A percentile compares a stretch with the other conserved stretches of the same genome.
Conservation (phyloP, 371 early-diverging fungal species). For the Mucor racemosus region DNA sequence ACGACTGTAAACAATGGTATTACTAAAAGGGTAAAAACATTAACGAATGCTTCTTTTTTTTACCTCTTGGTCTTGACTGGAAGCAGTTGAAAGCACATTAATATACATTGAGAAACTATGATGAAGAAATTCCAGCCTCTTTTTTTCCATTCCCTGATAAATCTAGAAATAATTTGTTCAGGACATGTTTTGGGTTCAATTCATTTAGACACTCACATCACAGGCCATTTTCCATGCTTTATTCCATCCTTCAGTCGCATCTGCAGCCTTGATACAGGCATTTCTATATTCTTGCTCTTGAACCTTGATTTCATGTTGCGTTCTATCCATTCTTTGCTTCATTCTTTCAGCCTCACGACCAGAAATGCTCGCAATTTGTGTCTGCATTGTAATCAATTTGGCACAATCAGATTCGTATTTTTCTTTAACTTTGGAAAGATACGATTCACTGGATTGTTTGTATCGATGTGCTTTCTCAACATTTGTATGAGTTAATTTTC, state of each 20-base stretch:
- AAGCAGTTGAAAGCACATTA: slow-evolving; percentile 81
- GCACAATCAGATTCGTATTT: slow-evolving; percentile 72
- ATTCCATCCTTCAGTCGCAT: slow-evolving; percentile 76
- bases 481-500: slow-evolving; percentile 55
- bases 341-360: slow-evolving; percentile 42
- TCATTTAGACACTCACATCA: slow-evolving; percentile 51
- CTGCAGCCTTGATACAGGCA: slow-evolving; percentile 64
- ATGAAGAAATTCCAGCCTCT: slow-evolving; percentile 85
- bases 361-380: slow-evolving; percentile 39
- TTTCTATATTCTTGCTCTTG: slow-evolving; percentile 75
- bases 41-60: background rate
- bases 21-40: background rate
- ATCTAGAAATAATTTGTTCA: slow-evolving; percentile 31
- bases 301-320: slow-evolving; percentile 40
- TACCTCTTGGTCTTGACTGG: slow-evolving; percentile 90
- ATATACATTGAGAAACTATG: slow-evolving; percentile 83
- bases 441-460: slow-evolving; percentile 46
- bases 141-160: slow-evolving; percentile 89
- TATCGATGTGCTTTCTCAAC: slow-evolving; percentile 61
- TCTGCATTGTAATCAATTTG: slow-evolving; percentile 41
- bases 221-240: slow-evolving; percentile 71
- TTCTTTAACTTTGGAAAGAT: slow-evolving; percentile 62
- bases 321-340: slow-evolving; percentile 38
- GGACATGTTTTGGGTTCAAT: background rate
- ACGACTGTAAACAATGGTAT: slow-evolving; percentile 55